Evolutionary conservation across 2,329 filamentous ascomycete genomes (phyloP).

Genomic region (Mycocentrospora acerina): DNA sequence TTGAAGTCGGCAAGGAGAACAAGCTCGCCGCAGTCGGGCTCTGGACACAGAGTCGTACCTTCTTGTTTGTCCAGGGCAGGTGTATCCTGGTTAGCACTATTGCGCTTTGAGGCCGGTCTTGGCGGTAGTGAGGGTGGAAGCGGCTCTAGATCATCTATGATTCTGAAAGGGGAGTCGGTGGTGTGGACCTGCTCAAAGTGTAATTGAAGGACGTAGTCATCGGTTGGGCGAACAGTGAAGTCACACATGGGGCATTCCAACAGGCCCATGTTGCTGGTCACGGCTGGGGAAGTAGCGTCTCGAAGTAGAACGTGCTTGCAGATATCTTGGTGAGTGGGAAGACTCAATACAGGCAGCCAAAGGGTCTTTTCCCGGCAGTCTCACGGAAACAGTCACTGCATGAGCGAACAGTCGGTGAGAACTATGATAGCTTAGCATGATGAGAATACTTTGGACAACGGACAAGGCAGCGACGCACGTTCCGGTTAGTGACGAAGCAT

Average conservation of each 20-base stretch:
- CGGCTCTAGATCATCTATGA: conserved; percentile 33
- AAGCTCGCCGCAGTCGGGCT: conserved; percentile 46
- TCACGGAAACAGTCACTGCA: conserved; percentile 11
- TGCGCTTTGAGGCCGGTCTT: conserved; percentile 20
- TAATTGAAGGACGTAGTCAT: conserved; percentile 40
- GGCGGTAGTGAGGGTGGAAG: conserved; percentile 23
- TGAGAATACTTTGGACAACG: conserved; percentile 5
- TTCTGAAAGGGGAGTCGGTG: conserved; percentile 40
- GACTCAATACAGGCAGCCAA: neutral
- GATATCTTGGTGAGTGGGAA: conserved; percentile 1
- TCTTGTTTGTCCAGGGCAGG: conserved; percentile 35
- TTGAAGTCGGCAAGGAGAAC: conserved; percentile 46
- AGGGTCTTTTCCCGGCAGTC: neutral
- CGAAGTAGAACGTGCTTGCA: conserved; percentile 2
- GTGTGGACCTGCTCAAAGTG: conserved; percentile 46
- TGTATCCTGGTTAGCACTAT: conserved; percentile 15
- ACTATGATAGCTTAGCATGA: conserved; percentile 20
- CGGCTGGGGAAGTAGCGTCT: conserved; percentile 7
- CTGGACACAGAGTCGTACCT: conserved; percentile 42
- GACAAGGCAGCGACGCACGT: conserved; percentile 6
- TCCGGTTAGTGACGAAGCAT: conserved; percentile 16
- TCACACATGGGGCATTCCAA: conserved; percentile 41
- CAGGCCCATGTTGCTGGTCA: conserved; percentile 20
- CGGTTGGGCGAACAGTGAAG: conserved; percentile 27
- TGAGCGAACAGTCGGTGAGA: conserved; percentile 5